A percentile compares a stretch with the other conserved stretches of the same genome.
Conservation (phyloP, 805 yeast species). For the Sungouiozyma ichnusensis region DNA sequence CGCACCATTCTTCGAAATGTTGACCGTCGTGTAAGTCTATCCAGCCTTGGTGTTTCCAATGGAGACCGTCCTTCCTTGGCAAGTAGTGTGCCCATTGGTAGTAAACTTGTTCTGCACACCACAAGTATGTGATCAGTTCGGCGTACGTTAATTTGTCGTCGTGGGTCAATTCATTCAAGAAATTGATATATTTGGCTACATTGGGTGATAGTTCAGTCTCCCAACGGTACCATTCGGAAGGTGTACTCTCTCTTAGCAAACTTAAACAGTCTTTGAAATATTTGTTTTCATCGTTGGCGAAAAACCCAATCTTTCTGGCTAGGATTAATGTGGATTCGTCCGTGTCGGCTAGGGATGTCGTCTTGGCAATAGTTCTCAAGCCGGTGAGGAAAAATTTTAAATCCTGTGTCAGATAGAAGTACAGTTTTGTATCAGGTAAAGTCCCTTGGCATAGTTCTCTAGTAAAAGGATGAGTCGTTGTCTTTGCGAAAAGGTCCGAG, state of each 20-base stretch:
- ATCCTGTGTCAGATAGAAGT: conserved; percentile 40
- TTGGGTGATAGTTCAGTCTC: conserved; percentile 13
- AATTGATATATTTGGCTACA: conserved; percentile 32
- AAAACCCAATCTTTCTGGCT: conserved; percentile 42
- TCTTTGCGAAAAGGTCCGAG: conserved; percentile 16
- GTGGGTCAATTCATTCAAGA: conserved; percentile 25
- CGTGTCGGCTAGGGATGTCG: conserved; percentile 35
- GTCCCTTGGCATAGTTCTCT: conserved; percentile 38
- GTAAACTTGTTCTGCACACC: conserved; percentile 41
- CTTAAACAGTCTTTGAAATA: conserved; percentile 33
- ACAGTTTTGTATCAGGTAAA: conserved; percentile 33
- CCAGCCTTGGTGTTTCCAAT: conserved; percentile 43
- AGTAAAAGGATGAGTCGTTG: conserved; percentile 34
- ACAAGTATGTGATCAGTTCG: conserved; percentile 35
- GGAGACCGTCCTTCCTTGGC: conserved; percentile 25
- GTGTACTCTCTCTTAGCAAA: conserved; percentile 13
- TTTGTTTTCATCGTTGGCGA: conserved; percentile 38
- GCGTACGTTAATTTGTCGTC: conserved; percentile 27
- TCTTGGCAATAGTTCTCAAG: conserved; percentile 34
- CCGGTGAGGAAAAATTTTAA: conserved; percentile 37
- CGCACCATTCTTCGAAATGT: conserved; percentile 39
- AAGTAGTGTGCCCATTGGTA: conserved; percentile 41
- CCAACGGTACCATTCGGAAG: conserved; percentile 5
- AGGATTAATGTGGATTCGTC: conserved; percentile 30
- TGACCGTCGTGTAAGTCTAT: conserved; percentile 41